A percentile compares a stretch with the other conserved stretches of the same genome.
These are phyloP conservation scores for Clarireedia homoeocarpa DNA, from an alignment of 2,329 filamentous ascomycete species.

Conservation along the genomic window DNA sequence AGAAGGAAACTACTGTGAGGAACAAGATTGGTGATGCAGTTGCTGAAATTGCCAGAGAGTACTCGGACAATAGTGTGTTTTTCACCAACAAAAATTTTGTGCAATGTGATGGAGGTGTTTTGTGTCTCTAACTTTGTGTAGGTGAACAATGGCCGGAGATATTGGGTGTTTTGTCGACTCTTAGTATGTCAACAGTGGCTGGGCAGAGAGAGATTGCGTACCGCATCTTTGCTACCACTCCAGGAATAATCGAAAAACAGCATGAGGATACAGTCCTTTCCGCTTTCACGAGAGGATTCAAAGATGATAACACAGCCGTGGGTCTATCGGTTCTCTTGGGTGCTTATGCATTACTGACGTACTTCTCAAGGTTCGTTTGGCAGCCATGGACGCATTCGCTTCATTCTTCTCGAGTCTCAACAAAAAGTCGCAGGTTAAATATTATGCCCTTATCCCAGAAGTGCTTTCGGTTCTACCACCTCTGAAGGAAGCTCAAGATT, in stretches of 20 bases:
- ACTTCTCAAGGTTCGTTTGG: constrained; percentile 66
- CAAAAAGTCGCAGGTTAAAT: constrained; percentile 85
- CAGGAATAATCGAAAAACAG: constrained; percentile 90
- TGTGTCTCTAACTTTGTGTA: constrained; percentile 32
- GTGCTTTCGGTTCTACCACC: constrained; percentile 92
- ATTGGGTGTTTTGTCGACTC: constrained; percentile 74
- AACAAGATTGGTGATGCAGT: constrained; percentile 98
- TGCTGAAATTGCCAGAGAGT: constrained; percentile 90
- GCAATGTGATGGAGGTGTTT: not conserved
- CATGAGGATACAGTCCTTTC: constrained; percentile 84
- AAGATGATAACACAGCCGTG: constrained; percentile 76
- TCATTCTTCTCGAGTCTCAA: constrained; percentile 87
- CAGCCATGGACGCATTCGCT: constrained; percentile 94
- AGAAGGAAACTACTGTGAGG: constrained; percentile 66
- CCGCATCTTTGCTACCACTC: constrained; percentile 90
- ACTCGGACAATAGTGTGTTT: constrained; percentile 76
- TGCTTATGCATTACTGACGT: constrained; percentile 4
- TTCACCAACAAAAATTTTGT: not conserved
- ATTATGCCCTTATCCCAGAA: constrained; percentile 78
- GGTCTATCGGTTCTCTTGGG: constrained; percentile 19
- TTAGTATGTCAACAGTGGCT: constrained; percentile 77
- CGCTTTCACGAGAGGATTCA: constrained; percentile 88
- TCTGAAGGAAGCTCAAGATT: constrained; percentile 84
- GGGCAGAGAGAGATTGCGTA: constrained; percentile 88
- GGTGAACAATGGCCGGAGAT: constrained; percentile 86